Evolutionary conservation across 768 basidiomycete genomes (phyloP).

Genomic region (Leccinum boreale): DNA sequence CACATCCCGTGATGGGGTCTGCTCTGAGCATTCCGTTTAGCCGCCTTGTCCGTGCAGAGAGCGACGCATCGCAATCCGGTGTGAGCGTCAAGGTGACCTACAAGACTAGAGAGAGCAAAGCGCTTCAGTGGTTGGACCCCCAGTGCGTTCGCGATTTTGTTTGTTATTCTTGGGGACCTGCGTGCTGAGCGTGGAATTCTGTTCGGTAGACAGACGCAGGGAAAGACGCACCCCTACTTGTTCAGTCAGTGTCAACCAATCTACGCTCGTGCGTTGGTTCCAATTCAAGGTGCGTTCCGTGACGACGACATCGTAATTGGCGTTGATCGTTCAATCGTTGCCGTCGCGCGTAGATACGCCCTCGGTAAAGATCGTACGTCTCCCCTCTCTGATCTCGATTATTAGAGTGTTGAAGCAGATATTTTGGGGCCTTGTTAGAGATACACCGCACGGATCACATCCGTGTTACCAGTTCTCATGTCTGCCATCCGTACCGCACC

Average conservation of each 20-base stretch:
- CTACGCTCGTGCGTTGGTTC: conserved; percentile 76
- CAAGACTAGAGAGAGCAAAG: conserved; percentile 70
- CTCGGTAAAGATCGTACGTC: conserved; percentile 74
- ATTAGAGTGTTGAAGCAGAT: background rate
- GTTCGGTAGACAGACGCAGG: conserved; percentile 71
- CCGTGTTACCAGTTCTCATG: conserved; percentile 77
- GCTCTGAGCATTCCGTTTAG: conserved; percentile 61
- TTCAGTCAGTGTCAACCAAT: conserved; percentile 95
- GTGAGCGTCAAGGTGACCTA: conserved; percentile 57
- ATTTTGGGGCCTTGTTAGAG: conserved; percentile 39
- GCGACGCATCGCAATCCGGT: conserved; percentile 6
- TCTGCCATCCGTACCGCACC: conserved; percentile 84
- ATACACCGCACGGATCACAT: conserved; percentile 71
- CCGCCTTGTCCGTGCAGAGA: conserved; percentile 33
- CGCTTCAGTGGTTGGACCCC: conserved; percentile 85
- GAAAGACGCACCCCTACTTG: conserved; percentile 82
- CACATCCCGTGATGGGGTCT: conserved; percentile 73
- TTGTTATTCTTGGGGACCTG: background rate
- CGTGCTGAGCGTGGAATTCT: background rate
- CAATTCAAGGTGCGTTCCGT: conserved; percentile 59
- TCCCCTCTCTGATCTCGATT: background rate
- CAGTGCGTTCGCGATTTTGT: conserved; percentile 41
- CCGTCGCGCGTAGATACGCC: conserved; percentile 60
- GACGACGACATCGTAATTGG: background rate
- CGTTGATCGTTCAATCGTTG: background rate